Conservation (phyloP, 2,329 filamentous ascomycete genomes). For the Cadophora sp. region DNA sequence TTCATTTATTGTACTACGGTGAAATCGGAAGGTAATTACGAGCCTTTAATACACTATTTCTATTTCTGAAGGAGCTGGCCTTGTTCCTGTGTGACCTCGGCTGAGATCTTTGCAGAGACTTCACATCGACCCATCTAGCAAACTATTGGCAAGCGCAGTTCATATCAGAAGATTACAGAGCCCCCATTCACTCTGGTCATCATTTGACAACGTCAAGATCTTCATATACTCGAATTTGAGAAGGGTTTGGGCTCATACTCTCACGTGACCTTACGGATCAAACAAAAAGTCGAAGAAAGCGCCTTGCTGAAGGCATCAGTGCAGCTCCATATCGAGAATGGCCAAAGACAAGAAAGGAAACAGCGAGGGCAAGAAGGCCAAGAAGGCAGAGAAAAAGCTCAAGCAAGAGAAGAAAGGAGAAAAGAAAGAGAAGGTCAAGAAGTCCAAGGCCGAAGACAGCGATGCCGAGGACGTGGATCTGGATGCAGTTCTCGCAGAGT, state of each 20-base stretch:
- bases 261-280: not conserved
- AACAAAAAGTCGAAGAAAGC: not conserved
- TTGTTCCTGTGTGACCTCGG: not conserved
- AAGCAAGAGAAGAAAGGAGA: constrained; percentile 92
- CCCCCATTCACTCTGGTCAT: not conserved
- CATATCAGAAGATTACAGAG: not conserved
- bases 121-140: not conserved
- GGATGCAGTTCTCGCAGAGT: constrained; percentile 91
- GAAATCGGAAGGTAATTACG: not conserved
- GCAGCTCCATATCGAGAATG: constrained; percentile 45
- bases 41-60: not conserved
- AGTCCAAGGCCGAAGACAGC: constrained; percentile 83
- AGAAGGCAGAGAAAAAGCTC: constrained; percentile 67
- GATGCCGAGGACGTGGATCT: constrained; percentile 93
- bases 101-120: not conserved
- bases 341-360: constrained; percentile 59
- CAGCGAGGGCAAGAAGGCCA: constrained; percentile 57
- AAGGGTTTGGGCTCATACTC: too few relatives aligned
- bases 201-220: not conserved
- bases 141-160: not conserved
- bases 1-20: not conserved
- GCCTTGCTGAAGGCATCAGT: not conserved
- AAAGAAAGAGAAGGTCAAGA: constrained; percentile 79
- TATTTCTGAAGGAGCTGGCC: not conserved
- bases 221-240: not conserved